phyloP scores from a whole-genome alignment of 352 stramenopile species.

The Pythium brachiatum region DNA sequence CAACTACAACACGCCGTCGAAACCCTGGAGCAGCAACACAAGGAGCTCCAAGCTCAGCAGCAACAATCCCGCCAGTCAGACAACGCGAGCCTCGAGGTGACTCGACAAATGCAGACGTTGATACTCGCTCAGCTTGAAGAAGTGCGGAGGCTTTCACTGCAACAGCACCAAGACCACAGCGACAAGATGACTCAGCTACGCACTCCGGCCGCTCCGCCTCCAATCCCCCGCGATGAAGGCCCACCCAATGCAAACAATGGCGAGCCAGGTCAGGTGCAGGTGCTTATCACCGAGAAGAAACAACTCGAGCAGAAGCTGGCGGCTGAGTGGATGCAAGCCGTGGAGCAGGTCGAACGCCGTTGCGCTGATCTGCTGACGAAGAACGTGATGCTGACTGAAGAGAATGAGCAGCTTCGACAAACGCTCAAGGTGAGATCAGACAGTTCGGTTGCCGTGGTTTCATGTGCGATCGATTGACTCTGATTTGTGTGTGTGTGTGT shows the following conservation, averaged over 20 bases:
- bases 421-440: slow-evolving; percentile 31
- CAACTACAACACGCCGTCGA: neutral
- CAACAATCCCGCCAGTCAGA: neutral
- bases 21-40: neutral
- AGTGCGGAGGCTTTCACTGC: slow-evolving; percentile 8
- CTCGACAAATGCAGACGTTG: slow-evolving; percentile 14
- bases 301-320: slow-evolving; percentile 35
- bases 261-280: slow-evolving; percentile 5
- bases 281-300: slow-evolving; percentile 6
- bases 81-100: slow-evolving; percentile 13
- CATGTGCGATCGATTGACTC: neutral
- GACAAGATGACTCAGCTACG: neutral
- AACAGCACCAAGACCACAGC: slow-evolving; percentile 2
- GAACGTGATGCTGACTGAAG: slow-evolving; percentile 68
- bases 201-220: slow-evolving; percentile 2
- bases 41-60: neutral
- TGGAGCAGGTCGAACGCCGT: slow-evolving; percentile 55
- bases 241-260: neutral
- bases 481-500: neutral
- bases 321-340: slow-evolving; percentile 35
- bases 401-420: slow-evolving; percentile 47
- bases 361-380: slow-evolving; percentile 66
- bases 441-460: neutral
- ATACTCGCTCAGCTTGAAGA: slow-evolving; percentile 24
- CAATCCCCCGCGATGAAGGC: neutral